Conservation (phyloP, 352 stramenopile species). For the Achlya hypogyna region DNA sequence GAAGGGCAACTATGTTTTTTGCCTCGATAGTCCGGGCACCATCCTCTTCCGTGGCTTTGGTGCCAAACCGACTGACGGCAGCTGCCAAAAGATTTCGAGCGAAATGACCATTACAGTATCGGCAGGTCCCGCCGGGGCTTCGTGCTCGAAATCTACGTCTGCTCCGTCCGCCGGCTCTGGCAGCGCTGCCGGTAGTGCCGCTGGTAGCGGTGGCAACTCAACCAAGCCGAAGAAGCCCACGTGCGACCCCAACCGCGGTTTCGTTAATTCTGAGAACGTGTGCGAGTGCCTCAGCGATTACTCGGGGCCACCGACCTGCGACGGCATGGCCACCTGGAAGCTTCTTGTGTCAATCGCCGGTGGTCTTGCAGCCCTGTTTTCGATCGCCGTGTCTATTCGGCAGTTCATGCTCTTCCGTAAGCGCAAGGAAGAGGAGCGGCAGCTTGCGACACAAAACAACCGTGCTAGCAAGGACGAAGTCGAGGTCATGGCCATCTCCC, state of each 20-base stretch:
- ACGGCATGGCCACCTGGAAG: constrained; percentile 12
- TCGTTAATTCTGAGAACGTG: not conserved
- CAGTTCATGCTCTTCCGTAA: constrained; percentile 17
- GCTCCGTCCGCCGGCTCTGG: not conserved
- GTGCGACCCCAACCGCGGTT: constrained; percentile 2
- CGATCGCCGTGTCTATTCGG: constrained; percentile 14
- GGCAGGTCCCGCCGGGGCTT: not conserved
- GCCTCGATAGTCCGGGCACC: not conserved
- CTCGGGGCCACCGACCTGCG: constrained; percentile 5
- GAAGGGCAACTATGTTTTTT: constrained; percentile 17
- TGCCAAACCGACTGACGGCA: not conserved
- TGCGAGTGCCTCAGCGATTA: constrained; percentile 12
- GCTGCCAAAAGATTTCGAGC: constrained; percentile 1
- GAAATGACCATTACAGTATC: constrained; percentile 8
- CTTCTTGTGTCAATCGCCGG: constrained; percentile 14
- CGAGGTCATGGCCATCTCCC: constrained; percentile 11
- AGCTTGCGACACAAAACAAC: not conserved
- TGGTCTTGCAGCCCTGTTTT: constrained; percentile 15
- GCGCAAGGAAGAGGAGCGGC: constrained; percentile 10
- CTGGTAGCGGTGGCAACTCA: not conserved
- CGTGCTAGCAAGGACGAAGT: constrained; percentile 1
- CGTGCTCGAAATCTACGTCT: not conserved
- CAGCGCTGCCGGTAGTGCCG: not conserved
- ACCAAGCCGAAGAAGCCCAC: not conserved
- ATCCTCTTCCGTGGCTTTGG: constrained; percentile 9